Evolutionary conservation across 2,329 filamentous ascomycete genomes (phyloP).

Genomic region (Cladophialophora immunda): DNA sequence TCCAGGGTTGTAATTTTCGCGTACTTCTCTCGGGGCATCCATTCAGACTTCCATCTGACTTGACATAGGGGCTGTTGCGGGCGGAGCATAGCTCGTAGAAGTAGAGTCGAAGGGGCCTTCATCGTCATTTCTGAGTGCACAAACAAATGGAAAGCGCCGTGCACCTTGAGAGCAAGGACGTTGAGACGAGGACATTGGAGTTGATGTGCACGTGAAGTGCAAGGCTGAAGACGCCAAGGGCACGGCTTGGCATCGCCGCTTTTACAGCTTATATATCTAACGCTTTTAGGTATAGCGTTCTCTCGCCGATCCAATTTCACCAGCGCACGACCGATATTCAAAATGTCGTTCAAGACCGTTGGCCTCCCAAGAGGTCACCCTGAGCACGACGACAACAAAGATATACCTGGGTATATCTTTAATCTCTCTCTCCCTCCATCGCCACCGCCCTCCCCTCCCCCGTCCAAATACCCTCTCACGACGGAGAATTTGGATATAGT

Average conservation of each 20-base stretch:
- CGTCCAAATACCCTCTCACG: background rate
- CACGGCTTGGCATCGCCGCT: background rate
- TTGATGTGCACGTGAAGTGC: background rate
- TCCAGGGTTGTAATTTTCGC: conserved; percentile 41
- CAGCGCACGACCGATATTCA: conserved; percentile 1
- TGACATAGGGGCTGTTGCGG: conserved; percentile 36
- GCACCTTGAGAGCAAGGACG: background rate
- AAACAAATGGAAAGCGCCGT: background rate
- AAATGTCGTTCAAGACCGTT: conserved; percentile 10
- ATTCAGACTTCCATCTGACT: conserved; percentile 35
- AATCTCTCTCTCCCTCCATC: conserved; percentile 8
- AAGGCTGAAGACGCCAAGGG: conserved; percentile 4
- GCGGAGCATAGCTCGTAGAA: conserved; percentile 34
- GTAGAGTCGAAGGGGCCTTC: conserved; percentile 35
- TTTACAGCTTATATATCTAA: background rate
- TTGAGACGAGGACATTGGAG: conserved; percentile 2
- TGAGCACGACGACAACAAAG: conserved; percentile 12
- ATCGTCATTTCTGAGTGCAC: conserved; percentile 18
- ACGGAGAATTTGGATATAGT: conserved; percentile 10
- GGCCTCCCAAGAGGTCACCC: background rate
- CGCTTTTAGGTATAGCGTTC: background rate
- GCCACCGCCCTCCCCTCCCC: conserved; percentile 1
- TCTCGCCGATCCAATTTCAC: background rate
- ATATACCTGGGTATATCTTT: conserved; percentile 26
- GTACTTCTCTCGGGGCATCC: conserved; percentile 41